These are phyloP conservation scores for Boletus edulis DNA, from an alignment of 768 basidiomycete genomes.

Conservation along the genomic window DNA sequence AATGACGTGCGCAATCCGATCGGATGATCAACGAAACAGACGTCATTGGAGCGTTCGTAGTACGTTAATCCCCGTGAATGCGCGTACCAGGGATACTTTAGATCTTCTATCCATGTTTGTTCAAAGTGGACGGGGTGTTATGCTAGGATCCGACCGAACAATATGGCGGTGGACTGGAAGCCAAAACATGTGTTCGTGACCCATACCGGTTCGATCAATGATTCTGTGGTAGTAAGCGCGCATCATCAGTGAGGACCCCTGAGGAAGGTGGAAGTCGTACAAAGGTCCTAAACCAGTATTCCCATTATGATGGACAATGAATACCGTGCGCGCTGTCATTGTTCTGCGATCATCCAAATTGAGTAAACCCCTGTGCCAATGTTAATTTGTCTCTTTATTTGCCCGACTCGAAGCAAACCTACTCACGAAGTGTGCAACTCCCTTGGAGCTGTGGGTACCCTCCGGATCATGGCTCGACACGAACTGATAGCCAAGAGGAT, in stretches of 20 bases:
- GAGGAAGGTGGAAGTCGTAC: background rate
- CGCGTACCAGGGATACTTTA: background rate
- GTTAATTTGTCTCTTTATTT: background rate
- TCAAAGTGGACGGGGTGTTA: background rate
- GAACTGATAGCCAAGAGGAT: too few species aligned
- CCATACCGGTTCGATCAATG: background rate
- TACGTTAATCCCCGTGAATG: background rate
- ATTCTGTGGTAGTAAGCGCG: background rate
- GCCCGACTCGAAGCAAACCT: background rate
- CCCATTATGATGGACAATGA: background rate
- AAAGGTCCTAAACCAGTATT: background rate
- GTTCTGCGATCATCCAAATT: background rate
- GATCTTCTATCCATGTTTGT: background rate
- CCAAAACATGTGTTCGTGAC: background rate
- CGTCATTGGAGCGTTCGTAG: background rate
- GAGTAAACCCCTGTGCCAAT: background rate
- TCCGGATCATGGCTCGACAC: too few species aligned
- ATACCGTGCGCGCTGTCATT: too few species aligned
- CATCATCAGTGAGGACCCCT: background rate
- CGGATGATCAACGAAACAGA: background rate
- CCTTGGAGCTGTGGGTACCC: background rate
- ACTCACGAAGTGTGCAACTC: background rate
- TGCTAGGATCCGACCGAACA: background rate
- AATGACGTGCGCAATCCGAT: background rate
- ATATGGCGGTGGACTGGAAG: background rate